Evolutionary conservation across 2,329 filamentous ascomycete species (phyloP), one percentile per base, ranked within the genome.

Genomic region (Paradendryphiella salina): DNA sequence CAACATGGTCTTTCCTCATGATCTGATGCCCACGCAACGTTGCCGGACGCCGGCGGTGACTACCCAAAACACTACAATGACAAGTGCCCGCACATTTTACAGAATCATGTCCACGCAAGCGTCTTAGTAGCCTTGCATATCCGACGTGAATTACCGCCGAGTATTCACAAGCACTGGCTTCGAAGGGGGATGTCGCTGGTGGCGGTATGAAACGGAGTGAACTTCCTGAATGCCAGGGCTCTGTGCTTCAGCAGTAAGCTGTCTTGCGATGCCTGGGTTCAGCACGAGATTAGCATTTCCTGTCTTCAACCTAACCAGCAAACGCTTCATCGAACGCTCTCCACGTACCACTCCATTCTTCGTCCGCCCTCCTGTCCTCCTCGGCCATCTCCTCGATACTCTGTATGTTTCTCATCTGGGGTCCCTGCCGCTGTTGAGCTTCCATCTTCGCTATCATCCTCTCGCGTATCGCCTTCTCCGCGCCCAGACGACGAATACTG

Each of bases 381-480:
- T 54, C 52, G 5, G 34, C 47, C 42, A 54, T 51, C 18, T 54
- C 47, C 34, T 54, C 47, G 31, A 54, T 46, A 18, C 52, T 54
- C 4, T 43, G 33, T 18, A 54, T 52, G 28, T 38, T 54, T 18
- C 47, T 38, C 38, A 44, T 42, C 38, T 54, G 34, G 6, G 31
- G 36, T 11, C 17, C 10, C 26, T 29, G 51, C 41, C 29, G 17
- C 26, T 33, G 38, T 21, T 26, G 33, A 13, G 21, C 10, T 7
- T 35, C 40, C 28, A 33, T 45, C 2, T n/a, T 29, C 2, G 23
- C 34, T 10, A 15, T 11, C 32, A 17, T 32, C 11, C 39, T 29
- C 8, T 49, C 46, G 14, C 36, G 21, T 23, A 32, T 37, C 9
- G 15, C 15, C 6, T 38, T 40, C 18, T 52, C 49, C 14, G 35